Evolutionary conservation across 352 stramenopile genomes (phyloP).

Genomic region (Phytophthora citrophthora): DNA sequence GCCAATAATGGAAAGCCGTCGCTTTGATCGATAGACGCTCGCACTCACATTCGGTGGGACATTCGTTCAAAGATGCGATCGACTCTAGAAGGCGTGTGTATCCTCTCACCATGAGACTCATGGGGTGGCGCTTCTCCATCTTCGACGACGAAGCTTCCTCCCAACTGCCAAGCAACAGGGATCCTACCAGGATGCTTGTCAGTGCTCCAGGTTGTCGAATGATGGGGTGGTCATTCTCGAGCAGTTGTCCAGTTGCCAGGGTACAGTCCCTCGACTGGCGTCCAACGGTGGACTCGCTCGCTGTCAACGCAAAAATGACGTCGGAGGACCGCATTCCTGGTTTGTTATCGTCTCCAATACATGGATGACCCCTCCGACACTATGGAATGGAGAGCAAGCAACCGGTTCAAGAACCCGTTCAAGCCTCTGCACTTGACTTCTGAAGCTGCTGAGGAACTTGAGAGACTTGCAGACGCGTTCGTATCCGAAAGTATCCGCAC

Average conservation of each 20-base stretch:
- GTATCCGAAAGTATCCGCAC: slow-evolving; percentile 35
- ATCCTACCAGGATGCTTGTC: slow-evolving; percentile 3
- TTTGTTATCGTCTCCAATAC: not conserved
- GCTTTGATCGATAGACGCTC: slow-evolving; percentile 4
- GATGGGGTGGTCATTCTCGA: slow-evolving; percentile 16
- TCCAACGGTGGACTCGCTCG: slow-evolving; percentile 19
- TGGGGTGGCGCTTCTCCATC: slow-evolving; percentile 2
- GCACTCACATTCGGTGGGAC: slow-evolving; percentile 8
- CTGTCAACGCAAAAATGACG: not conserved
- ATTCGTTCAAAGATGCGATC: not conserved
- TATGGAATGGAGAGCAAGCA: slow-evolving; percentile 32
- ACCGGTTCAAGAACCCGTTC: slow-evolving; percentile 40
- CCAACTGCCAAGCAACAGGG: no score
- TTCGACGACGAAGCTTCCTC: not conserved
- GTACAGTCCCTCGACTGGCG: slow-evolving; percentile 13
- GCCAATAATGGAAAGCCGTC: not conserved
- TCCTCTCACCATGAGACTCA: not conserved
- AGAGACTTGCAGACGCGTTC: slow-evolving; percentile 39
- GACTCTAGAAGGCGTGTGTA: not conserved
- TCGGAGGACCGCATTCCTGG: no score
- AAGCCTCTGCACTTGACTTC: slow-evolving; percentile 26
- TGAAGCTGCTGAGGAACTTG: slow-evolving; percentile 31
- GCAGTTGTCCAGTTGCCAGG: slow-evolving; percentile 18
- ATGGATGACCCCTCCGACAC: not conserved
- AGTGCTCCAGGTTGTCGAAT: not conserved